A percentile compares a stretch with the other conserved stretches of the same genome.
phyloP scores from a whole-genome alignment of 805 yeast species.

The Ogataea angusta region DNA sequence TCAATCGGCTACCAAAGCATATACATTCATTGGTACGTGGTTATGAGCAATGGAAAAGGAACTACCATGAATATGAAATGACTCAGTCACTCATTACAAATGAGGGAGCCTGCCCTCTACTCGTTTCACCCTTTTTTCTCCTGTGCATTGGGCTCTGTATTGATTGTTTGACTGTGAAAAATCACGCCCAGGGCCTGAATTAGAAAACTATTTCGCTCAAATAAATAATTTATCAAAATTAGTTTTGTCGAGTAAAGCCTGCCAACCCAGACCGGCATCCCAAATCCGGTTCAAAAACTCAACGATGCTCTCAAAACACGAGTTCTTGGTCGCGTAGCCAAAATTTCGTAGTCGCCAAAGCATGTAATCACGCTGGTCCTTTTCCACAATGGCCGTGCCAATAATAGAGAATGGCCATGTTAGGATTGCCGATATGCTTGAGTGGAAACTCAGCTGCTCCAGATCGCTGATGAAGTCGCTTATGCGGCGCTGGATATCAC shows the following conservation, averaged over 20 bases:
- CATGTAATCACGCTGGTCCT: conserved; percentile 12
- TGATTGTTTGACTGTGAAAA: no score
- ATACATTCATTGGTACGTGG: no score
- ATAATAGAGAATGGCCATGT: conserved; percentile 19
- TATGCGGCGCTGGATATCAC: conserved; percentile 11
- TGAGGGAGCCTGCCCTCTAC: no score
- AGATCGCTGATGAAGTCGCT: conserved; percentile 7
- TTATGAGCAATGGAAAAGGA: no score
- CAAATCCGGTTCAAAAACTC: conserved; percentile 15
- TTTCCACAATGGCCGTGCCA: conserved; percentile 13
- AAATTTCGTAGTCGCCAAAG: conserved; percentile 12
- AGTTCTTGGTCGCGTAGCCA: conserved; percentile 7
- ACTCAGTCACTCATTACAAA: no score
- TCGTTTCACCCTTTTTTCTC: no score
- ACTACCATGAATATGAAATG: no score
- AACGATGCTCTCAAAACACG: conserved; percentile 10
- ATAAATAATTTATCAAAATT: conserved; percentile 2
- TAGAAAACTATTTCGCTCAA: neutral
- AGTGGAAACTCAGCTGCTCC: conserved; percentile 12
- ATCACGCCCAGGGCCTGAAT: neutral
- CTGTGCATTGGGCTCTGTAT: no score
- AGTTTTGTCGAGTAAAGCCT: conserved; percentile 1
- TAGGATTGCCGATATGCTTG: conserved; percentile 5
- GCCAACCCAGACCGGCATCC: conserved; percentile 10
- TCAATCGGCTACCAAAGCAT: no score